Evolutionary conservation across 352 stramenopile species (phyloP), one percentile per base, ranked within the genome.

Genomic region (Phytophthora ramorum): DNA sequence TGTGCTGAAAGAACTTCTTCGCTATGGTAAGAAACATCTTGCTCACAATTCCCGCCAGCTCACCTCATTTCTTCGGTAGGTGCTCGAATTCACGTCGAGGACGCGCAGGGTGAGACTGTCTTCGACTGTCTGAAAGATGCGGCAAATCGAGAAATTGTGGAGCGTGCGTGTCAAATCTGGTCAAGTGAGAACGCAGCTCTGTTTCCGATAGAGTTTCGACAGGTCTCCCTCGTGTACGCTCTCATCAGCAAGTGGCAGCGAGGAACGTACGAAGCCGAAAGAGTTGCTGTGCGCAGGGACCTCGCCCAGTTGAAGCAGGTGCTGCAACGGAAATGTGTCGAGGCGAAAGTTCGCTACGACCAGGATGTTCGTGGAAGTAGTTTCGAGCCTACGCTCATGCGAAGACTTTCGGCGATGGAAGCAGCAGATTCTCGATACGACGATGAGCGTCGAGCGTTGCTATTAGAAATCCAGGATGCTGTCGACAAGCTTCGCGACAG

Each of bases 321-420:
- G 3, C 47, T 90, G 10, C 70, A 83, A 17, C 73, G 83, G 4
- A 63, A 73, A 37, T 71, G 76, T 9, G 76, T 72, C 1, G 78
- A 91, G 22, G 60, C 75, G 10, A 88, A 85, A 68, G 72, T 92
- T 46, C 67, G 65, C 48, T 89, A 80, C 22, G 82, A 89, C 35
- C 60, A 84, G 52, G 64, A 71, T 7, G 37, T 76, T 13, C 66
- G 67, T 1, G 37, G 26, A 28, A 79, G 72, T 20, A 74, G 62
- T 17, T 66, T 73, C 35, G 76, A 83, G 44, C 64, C 79, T 4
- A 83, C 77, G 13, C 52, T 89, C 0, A 17, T 86, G 34, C 65
- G 63, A 40, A 75, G 75, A 34, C 67, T 89, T 22, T 59, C 66
- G 13, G 51, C 71, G 3, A 47, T 82, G 17, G 70, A 77, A 41